phyloP scores from a whole-genome alignment of 2,329 filamentous ascomycete species.

The Alternaria postmessia region DNA sequence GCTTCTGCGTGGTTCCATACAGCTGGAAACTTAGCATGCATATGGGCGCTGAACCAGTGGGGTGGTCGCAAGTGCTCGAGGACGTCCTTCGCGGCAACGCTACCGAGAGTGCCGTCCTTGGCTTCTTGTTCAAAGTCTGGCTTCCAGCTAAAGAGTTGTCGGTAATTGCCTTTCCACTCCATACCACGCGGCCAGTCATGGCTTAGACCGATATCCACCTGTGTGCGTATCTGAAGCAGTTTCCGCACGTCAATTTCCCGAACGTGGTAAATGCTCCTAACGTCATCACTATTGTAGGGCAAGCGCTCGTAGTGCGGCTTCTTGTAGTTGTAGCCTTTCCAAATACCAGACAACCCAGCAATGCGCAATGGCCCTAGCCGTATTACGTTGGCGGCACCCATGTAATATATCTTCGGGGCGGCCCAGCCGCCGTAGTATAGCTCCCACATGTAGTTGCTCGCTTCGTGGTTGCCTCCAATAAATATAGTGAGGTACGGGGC shows the following conservation, averaged over 20 bases:
- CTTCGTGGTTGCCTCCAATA: constrained; percentile 94
- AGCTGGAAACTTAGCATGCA: constrained; percentile 88
- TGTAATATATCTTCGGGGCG: constrained; percentile 95
- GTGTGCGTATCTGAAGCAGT: constrained; percentile 81
- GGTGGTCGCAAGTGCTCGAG: constrained; percentile 81
- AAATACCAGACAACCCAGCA: constrained; percentile 90
- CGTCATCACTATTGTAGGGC: constrained; percentile 79
- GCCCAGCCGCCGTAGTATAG: constrained; percentile 98
- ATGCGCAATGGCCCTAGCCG: constrained; percentile 86
- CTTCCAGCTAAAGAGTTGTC: constrained; percentile 76
- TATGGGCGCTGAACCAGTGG: constrained; percentile 89
- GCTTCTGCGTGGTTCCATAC: constrained; percentile 58
- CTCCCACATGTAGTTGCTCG: constrained; percentile 87
- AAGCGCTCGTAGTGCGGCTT: constrained; percentile 85
- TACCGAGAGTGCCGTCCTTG: constrained; percentile 77
- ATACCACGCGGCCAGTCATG: constrained; percentile 94
- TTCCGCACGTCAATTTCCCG: constrained; percentile 92
- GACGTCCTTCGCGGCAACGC: constrained; percentile 77
- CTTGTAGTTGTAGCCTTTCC: constrained; percentile 88
- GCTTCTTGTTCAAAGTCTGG: constrained; percentile 79
- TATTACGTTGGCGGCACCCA: constrained; percentile 90
- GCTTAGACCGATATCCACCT: constrained; percentile 89
- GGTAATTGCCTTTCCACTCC: constrained; percentile 77
- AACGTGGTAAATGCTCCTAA: constrained; percentile 87
- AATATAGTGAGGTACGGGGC: constrained; percentile 94